phyloP scores from a whole-genome alignment of 352 stramenopile species.

The Globisporangium splendens region DNA sequence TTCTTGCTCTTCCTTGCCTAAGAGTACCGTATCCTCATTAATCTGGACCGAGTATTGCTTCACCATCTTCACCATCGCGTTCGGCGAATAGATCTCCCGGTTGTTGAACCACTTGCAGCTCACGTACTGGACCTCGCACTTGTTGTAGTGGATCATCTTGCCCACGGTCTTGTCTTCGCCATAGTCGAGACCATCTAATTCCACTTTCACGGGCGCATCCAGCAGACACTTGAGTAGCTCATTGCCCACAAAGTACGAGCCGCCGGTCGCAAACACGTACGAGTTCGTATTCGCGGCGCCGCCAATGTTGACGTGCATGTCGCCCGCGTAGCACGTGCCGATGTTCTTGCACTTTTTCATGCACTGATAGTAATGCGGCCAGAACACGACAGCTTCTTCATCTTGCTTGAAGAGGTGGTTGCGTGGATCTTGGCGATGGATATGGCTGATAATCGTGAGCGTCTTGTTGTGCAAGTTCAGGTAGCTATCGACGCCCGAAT shows the following conservation, averaged over 20 bases:
- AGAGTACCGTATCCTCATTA: slow-evolving; percentile 50
- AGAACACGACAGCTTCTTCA: slow-evolving; percentile 71
- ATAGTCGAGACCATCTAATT: slow-evolving; percentile 62
- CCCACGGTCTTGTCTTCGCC: slow-evolving; percentile 77
- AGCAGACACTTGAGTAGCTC: slow-evolving; percentile 65
- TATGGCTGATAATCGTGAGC: slow-evolving; percentile 73
- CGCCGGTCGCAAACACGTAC: slow-evolving; percentile 76
- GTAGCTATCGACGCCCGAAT: slow-evolving; percentile 63
- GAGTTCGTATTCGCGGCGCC: slow-evolving; percentile 60
- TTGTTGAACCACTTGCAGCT: slow-evolving; percentile 88
- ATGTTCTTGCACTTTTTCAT: slow-evolving; percentile 68
- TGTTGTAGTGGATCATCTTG: slow-evolving; percentile 85
- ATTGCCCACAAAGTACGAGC: slow-evolving; percentile 73
- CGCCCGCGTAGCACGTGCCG: slow-evolving; percentile 62
- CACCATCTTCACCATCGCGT: slow-evolving; percentile 64
- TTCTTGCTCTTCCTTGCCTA: slow-evolving; percentile 38
- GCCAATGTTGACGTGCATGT: slow-evolving; percentile 80
- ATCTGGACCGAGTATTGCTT: slow-evolving; percentile 61
- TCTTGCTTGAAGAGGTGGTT: slow-evolving; percentile 73
- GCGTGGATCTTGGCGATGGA: slow-evolving; percentile 40
- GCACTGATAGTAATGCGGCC: slow-evolving; percentile 79
- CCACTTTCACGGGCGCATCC: slow-evolving; percentile 55
- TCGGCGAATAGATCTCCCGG: slow-evolving; percentile 68
- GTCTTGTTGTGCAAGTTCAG: slow-evolving; percentile 83
- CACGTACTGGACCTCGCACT: slow-evolving; percentile 71